These are phyloP conservation scores for Epichloe coenophiala DNA, from an alignment of 2,329 filamentous ascomycete species.

Conservation along the genomic window DNA sequence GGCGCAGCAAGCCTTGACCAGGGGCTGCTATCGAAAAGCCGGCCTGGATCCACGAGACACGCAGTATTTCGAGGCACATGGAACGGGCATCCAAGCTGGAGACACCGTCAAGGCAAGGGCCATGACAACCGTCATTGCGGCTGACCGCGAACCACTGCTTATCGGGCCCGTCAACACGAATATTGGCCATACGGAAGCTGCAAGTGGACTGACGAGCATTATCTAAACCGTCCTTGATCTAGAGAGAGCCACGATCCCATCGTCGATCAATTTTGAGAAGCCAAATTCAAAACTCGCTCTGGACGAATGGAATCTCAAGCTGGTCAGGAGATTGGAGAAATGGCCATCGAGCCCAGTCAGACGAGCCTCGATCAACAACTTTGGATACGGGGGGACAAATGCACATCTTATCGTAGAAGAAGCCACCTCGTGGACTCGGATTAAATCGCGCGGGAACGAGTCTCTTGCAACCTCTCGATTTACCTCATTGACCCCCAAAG, in stretches of 20 bases:
- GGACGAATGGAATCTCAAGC: slow-evolving; percentile 7
- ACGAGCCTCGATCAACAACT: slow-evolving; percentile 20
- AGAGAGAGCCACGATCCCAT: slow-evolving; percentile 11
- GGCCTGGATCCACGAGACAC: no score
- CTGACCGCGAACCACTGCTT: slow-evolving; percentile 5
- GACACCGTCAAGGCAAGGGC: slow-evolving; percentile 15
- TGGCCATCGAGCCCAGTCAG: background rate
- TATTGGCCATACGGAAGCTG: slow-evolving; percentile 12
- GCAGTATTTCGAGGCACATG: no score
- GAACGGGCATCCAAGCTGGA: slow-evolving; percentile 11
- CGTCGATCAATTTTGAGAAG: slow-evolving; percentile 12
- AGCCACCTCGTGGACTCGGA: background rate
- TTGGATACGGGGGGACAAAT: slow-evolving; percentile 25
- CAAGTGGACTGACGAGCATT: slow-evolving; percentile 12
- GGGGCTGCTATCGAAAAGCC: no score
- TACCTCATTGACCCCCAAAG: background rate
- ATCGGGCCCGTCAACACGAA: slow-evolving; percentile 18
- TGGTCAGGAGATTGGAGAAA: no score
- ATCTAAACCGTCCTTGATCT: slow-evolving; percentile 14
- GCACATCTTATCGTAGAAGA: slow-evolving; percentile 17
- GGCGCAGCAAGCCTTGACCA: slow-evolving; percentile 6
- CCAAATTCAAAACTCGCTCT: slow-evolving; percentile 12
- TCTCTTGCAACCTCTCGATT: no score
- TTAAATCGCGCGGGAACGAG: background rate
- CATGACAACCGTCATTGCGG: slow-evolving; percentile 8